phyloP scores from a whole-genome alignment of 495 filamentous ascomycete species.

The Paragyromitra xinjiangensis region DNA sequence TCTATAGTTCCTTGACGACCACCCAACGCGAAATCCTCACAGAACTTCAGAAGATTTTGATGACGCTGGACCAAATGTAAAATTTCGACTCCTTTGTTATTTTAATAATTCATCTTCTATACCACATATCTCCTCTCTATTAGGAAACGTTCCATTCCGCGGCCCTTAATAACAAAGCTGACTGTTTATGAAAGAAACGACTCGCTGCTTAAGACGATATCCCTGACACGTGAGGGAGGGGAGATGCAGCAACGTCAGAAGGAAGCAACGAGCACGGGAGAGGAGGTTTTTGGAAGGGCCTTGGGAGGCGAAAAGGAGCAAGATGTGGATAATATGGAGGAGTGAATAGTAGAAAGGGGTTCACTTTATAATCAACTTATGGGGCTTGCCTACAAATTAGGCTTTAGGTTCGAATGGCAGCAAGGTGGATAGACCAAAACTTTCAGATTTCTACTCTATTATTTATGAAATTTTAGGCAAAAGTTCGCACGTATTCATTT shows the following conservation, averaged over 20 bases:
- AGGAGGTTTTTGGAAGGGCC: conserved; percentile 25
- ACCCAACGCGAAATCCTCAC: conserved; percentile 53
- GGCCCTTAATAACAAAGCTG: neutral
- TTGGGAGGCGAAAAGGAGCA: conserved; percentile 18
- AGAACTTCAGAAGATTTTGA: conserved; percentile 53
- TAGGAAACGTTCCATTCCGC: neutral
- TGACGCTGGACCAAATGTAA: conserved; percentile 53
- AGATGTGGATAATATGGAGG: conserved; percentile 27
- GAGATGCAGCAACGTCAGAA: conserved; percentile 34
- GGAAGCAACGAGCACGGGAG: conserved; percentile 30
- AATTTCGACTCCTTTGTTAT: neutral
- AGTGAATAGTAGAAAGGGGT: conserved; percentile 7
- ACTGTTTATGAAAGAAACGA: conserved; percentile 27
- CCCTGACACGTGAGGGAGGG: conserved; percentile 34
- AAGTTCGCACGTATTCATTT: neutral
- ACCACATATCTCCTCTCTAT: neutral
- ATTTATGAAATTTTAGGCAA: neutral
- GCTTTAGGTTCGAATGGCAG: neutral
- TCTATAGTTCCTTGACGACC: conserved; percentile 45
- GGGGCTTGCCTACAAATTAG: neutral
- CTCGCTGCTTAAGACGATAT: conserved; percentile 44
- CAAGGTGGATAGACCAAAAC: neutral
- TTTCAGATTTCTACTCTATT: neutral
- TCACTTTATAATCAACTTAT: neutral
- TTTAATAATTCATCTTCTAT: neutral